Percentiles rank a stretch among this genome's conserved stretches.
Evolutionary conservation across 1,139 yeast species (phyloP).

Genomic region (Meyerozyma elateridarum): DNA sequence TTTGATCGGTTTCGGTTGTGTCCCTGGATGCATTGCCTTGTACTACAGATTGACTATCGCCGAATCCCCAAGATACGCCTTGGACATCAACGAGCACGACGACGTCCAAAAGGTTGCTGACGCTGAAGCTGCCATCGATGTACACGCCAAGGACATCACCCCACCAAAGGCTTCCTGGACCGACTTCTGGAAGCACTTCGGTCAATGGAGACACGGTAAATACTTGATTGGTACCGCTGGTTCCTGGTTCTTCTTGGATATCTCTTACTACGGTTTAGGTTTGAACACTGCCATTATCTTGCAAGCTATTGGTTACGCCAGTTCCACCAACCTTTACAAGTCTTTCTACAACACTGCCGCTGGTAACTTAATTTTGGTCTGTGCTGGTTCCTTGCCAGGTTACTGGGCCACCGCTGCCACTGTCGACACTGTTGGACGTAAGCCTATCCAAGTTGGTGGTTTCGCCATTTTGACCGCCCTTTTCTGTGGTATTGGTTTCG

Average conservation of each 20-base stretch:
- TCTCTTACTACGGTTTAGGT: constrained; percentile 89
- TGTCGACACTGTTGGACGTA: constrained; percentile 75
- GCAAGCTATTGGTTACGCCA: constrained; percentile 78
- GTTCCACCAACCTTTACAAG: constrained; percentile 55
- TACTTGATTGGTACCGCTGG: constrained; percentile 90
- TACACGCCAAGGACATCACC: constrained; percentile 38
- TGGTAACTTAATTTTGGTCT: constrained; percentile 81
- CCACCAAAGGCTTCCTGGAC: constrained; percentile 56
- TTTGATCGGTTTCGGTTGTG: constrained; percentile 80
- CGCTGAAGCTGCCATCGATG: constrained; percentile 48
- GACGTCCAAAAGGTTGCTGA: constrained; percentile 57
- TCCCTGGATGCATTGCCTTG: constrained; percentile 77
- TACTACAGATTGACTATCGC: constrained; percentile 91
- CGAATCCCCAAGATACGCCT: constrained; percentile 85
- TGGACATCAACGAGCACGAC: constrained; percentile 63
- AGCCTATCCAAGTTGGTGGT: constrained; percentile 71
- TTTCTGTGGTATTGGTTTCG: constrained; percentile 75
- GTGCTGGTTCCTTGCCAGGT: constrained; percentile 93
- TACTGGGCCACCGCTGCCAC: constrained; percentile 81
- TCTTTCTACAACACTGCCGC: constrained; percentile 72
- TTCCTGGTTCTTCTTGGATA: constrained; percentile 94
- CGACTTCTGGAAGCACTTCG: constrained; percentile 68
- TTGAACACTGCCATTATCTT: constrained; percentile 76
- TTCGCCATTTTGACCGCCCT: constrained; percentile 64
- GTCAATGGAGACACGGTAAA: constrained; percentile 86